Evolutionary conservation across 2,329 filamentous ascomycete genomes (phyloP), one percentile per base, ranked within the genome.

Genomic region (Fusarium gaditjirri): DNA sequence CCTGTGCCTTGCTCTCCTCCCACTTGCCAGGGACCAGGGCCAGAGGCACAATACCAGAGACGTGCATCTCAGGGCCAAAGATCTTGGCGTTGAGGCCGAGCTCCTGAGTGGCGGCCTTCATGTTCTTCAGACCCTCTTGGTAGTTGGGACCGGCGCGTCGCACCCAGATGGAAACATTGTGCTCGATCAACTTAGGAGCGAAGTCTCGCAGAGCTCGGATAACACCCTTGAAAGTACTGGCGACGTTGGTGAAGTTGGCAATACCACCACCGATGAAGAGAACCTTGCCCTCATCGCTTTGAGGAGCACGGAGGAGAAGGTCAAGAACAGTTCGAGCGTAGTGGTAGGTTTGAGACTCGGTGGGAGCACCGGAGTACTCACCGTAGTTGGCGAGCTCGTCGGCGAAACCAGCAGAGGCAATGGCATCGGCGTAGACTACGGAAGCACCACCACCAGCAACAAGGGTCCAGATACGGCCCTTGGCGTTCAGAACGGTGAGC

Each of bases 241-340:
- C 96, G 61, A 99, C 96, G 86, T 98, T 99, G 89, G 96, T 99
- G 88, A 99, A 99, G 92, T 99, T 99, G 89, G 96, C 96, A 89
- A 99, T 99, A 90, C 96, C 96, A 87, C 96, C 96, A 84, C 96
- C 96, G 77, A 99, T 98, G 90, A 99, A 99, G 75, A 99, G 92
- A 59, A 99, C 94, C 90, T 98, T 99, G 88, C 96, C 96, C 80
- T 98, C 92, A 70, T 93, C 89, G 84, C 90, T 88, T 81, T 90
- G 84, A 65, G 96, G 95, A 61, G 95, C 92, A 77, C 96, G 94
- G 78, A 99, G 93, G 94, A 99, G 97, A 74, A 99, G 91, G 83
- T 99, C 96, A 72, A 99, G 89, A 73, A 99, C 94, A 35, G 96
- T 99, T 80, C 93, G 93, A 80, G 96, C 95, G 86, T 99, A 99